Base-by-base conservation (phyloP, 1,284 basidiomycete species). In the Pterulicium gracile region DNA sequence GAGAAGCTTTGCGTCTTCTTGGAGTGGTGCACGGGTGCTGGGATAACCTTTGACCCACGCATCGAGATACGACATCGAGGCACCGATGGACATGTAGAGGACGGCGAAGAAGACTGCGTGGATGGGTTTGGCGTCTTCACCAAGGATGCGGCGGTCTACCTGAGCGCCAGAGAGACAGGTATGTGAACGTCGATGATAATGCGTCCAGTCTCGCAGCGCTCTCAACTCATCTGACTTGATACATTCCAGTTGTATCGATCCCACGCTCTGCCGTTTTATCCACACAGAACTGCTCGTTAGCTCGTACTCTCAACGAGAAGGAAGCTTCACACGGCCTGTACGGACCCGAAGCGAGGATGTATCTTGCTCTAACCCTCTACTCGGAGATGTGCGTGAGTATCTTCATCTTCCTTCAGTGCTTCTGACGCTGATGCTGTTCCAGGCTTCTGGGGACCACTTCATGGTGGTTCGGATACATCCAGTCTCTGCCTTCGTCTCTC, bases 191-290 rank as follows among this genome's bases (percentile, higher is more conserved):
- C 59, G 52, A 40, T 49, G 20, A 12, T 27, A 45, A 39, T 19
- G 21, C 14, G 47, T 41, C 13, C 42, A 18, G 24, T 42, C 4
- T 22, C n/a, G n/a, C n/a, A n/a, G n/a, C n/a, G n/a, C n/a, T n/a
- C 24, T 22, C 43, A 39, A 20, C 42, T 45, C 48, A 17, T n/a
- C n/a, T n/a, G n/a, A n/a, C n/a, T n/a, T 18, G 18, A 21, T 45
- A 2, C 22, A n/a, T 49, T 24, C 15, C 51, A 88, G 85, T 87
- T 44, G 80, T 77, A 13, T 65, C 66, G 36, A 85, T 88, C 51
- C 78, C 81, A 23, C 83, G 78, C 57, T 54, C 63, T 46, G 67
- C 73, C 34, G 69, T 87, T n/a, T 65, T 88, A 4, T 87, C 84
- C 15, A 67, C 67, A 42, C 70, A 68, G 52, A 73, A 74, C 0